These are phyloP conservation scores for Cutaneotrichosporon cyanovorans DNA, from an alignment of 1,284 basidiomycete genomes.

Conservation along the genomic window DNA sequence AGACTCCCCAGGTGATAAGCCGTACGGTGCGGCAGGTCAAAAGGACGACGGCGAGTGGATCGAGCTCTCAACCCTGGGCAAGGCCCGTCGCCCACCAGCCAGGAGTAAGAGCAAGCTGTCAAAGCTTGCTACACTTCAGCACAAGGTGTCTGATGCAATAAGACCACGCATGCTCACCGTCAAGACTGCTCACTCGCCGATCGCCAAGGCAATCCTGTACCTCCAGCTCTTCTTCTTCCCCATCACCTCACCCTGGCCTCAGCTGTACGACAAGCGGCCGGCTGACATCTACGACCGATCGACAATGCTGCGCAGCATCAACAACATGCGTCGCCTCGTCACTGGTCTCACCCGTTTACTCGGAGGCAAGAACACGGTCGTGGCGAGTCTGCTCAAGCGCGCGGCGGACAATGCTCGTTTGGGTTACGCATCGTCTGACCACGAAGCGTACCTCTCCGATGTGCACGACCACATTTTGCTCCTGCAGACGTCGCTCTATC, in stretches of 20 bases:
- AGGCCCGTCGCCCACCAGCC: neutral
- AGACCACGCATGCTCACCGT: neutral
- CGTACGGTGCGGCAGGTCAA: constrained; percentile 9
- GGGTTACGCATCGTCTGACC: constrained; percentile 46
- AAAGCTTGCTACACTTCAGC: neutral
- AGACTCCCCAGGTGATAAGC: constrained; percentile 11
- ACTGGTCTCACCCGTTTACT: constrained; percentile 72
- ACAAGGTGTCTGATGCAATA: neutral
- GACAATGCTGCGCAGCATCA: constrained; percentile 62
- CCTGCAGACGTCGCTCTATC: constrained; percentile 73
- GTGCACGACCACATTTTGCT: constrained; percentile 90
- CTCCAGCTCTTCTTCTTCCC: constrained; percentile 36
- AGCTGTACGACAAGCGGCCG: constrained; percentile 14
- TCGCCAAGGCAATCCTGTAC: constrained; percentile 20
- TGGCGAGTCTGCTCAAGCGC: constrained; percentile 72
- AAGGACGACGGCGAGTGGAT: constrained; percentile 12
- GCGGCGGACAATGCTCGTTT: constrained; percentile 38
- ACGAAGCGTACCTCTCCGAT: constrained; percentile 84
- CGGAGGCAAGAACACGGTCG: constrained; percentile 72
- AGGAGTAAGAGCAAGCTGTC: too few species aligned
- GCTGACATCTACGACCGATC: constrained; percentile 40
- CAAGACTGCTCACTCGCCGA: neutral
- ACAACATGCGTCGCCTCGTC: constrained; percentile 69
- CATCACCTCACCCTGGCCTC: constrained; percentile 16
- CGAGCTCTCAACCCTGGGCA: constrained; percentile 13